A percentile compares a stretch with the other conserved stretches of the same genome.
Conservation (phyloP, 495 filamentous ascomycete species). For the Bathelium albidoporum region DNA sequence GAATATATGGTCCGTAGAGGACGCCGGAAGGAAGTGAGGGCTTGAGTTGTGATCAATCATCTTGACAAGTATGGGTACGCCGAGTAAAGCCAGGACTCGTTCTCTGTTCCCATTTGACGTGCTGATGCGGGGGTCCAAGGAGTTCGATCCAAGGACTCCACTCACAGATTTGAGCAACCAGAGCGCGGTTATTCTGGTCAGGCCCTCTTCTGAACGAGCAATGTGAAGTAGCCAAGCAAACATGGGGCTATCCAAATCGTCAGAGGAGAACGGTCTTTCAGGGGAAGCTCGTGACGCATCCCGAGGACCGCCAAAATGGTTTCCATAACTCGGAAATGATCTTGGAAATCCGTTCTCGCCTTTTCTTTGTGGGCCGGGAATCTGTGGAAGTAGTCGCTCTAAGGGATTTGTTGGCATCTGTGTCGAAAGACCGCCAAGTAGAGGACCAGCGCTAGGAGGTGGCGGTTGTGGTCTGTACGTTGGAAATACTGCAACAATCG, state of each 20-base stretch:
- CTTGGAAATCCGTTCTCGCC: constrained; percentile 20
- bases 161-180: constrained; percentile 46
- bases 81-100: constrained; percentile 25
- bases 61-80: constrained; percentile 31
- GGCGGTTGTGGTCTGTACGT: not conserved
- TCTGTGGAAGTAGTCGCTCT: constrained; percentile 27
- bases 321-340: constrained; percentile 28
- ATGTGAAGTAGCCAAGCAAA: constrained; percentile 74
- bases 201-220: constrained; percentile 50
- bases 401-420: constrained; percentile 12
- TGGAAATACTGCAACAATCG: constrained; percentile 44
- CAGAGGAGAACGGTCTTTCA: constrained; percentile 17
- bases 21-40: not conserved
- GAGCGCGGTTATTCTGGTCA: constrained; percentile 66
- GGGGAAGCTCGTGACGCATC: constrained; percentile 1
- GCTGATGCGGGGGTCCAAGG: not conserved
- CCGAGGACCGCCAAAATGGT: not conserved
- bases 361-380: constrained; percentile 25
- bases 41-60: constrained; percentile 22
- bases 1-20: not conserved
- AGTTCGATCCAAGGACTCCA: constrained; percentile 10
- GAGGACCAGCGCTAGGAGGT: not conserved
- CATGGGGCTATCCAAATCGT: constrained; percentile 62
- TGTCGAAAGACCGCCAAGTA: constrained; percentile 3
- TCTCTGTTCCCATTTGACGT: constrained; percentile 22